Evolutionary conservation across 2,329 filamentous ascomycete genomes (phyloP).

Genomic region (Ascochyta pisi): DNA sequence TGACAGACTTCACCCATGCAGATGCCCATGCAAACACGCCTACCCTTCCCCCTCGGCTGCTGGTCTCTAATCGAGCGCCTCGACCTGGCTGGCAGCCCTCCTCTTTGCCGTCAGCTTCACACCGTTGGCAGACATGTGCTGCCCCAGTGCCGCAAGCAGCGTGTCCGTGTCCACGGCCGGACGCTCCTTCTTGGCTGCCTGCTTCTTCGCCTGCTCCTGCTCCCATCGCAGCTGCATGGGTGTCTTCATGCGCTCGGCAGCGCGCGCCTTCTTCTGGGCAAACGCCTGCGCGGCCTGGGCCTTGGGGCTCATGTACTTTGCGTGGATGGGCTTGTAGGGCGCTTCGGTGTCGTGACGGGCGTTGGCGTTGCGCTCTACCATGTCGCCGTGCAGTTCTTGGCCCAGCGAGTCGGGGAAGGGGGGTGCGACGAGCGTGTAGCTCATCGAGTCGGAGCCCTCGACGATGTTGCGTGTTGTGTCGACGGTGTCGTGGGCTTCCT

Average conservation of each 20-base stretch:
- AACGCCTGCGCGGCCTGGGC: slow-evolving; percentile 37
- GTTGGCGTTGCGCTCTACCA: slow-evolving; percentile 70
- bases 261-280: slow-evolving; percentile 25
- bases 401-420: slow-evolving; percentile 82
- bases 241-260: slow-evolving; percentile 41
- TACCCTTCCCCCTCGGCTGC: background rate
- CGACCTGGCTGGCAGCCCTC: slow-evolving; percentile 10
- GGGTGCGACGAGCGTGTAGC: slow-evolving; percentile 75
- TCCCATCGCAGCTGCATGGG: slow-evolving; percentile 46
- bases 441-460: slow-evolving; percentile 63
- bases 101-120: slow-evolving; percentile 24
- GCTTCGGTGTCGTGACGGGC: slow-evolving; percentile 48
- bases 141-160: slow-evolving; percentile 52
- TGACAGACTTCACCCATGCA: slow-evolving; percentile 1
- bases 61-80: slow-evolving; percentile 21
- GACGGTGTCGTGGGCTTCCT: slow-evolving; percentile 50
- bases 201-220: slow-evolving; percentile 36
- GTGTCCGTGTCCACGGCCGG: slow-evolving; percentile 40
- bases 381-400: slow-evolving; percentile 80
- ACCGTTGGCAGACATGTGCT: slow-evolving; percentile 46
- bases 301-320: slow-evolving; percentile 15
- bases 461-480: slow-evolving; percentile 82
- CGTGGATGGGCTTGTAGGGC: slow-evolving; percentile 8
- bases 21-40: background rate
- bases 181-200: slow-evolving; percentile 21